Base-by-base conservation (phyloP, 2,329 filamentous ascomycete genomes). In the Chaetomium strumarium region DNA sequence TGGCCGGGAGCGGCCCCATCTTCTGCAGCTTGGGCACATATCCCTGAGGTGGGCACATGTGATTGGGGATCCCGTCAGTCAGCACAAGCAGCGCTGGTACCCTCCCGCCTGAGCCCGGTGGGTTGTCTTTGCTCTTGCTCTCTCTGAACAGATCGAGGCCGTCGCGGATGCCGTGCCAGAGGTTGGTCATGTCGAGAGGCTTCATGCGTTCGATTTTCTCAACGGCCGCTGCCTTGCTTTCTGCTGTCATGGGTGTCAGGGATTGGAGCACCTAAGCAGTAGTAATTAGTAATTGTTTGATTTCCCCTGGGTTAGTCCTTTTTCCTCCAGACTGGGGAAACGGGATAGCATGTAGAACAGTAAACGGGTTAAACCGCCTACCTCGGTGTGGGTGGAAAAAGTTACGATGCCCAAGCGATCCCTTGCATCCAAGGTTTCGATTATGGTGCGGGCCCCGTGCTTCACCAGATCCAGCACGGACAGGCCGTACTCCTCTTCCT, bases 351-450 rank as follows among this genome's bases (percentile, higher is more conserved):
- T n/a, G n/a, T n/a, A n/a, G n/a, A n/a, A 24, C 7, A 7, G 24
- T 24, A 24, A 24, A 24, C 24, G 4, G 52, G 40, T 52, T 68
- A 9, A n/a, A n/a, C n/a, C n/a, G n/a, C 56, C 24, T 19, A 61
- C 71, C 42, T 64, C 66, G 8, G 73, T 72, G 2, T 64, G 58
- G 11, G 60, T 65, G 2, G 70, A 68, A 55, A 83, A 84, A 0
- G 76, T 78, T 2, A 84, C 77, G 31, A 85, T 78, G 5, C 77
- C 79, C 0, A 84, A 65, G 5, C 80, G 70, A 58, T 85, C 81
- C 0, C 64, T 58, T n/a, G 75, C 70, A 30, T 76, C 69, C 55
- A 84, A 67, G 0, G 78, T 80, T 58, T 80, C 75, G 10, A 67
- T 60, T 16, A 84, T 81, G 8, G 79, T 82, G 7, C 72, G 70